A percentile compares a stretch with the other conserved stretches of the same genome.
phyloP scores from a whole-genome alignment of 164 flowering plant genomes.

The Tetrastigma voinierianum region DNA sequence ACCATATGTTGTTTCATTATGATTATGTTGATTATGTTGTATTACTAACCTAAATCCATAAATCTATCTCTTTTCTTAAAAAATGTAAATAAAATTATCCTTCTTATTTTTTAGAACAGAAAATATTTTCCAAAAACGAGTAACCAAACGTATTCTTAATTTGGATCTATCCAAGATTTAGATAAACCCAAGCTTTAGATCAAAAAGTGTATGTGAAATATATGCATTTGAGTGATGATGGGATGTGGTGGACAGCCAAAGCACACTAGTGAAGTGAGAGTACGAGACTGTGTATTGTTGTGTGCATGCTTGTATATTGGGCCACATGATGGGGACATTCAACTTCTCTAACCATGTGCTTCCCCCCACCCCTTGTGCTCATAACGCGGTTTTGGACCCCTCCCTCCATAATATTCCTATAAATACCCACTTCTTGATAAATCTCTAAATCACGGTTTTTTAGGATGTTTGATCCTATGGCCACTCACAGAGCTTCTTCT shows the following conservation, averaged over 20 bases:
- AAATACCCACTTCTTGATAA: constrained; percentile 10
- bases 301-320: neutral
- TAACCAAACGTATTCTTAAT: too few relatives aligned
- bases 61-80: too few relatives aligned
- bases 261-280: constrained; percentile 6
- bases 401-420: constrained; percentile 12
- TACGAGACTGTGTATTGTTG: neutral
- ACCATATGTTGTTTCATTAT: too few relatives aligned
- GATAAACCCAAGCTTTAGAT: too few relatives aligned
- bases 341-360: constrained; percentile 8
- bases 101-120: too few relatives aligned
- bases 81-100: too few relatives aligned
- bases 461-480: constrained; percentile 11
- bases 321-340: constrained; percentile 10
- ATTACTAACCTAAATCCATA: too few relatives aligned
- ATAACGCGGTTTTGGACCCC: constrained; percentile 8
- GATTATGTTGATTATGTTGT: too few relatives aligned
- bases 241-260: constrained; percentile 1
- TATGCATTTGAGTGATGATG: too few relatives aligned
- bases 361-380: constrained; percentile 13
- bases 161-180: too few relatives aligned
- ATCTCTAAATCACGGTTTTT: neutral
- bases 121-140: too few relatives aligned
- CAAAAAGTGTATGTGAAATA: too few relatives aligned
- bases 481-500: constrained; percentile 11